A percentile compares a stretch with the other conserved stretches of the same genome.
Evolutionary conservation across 1,284 basidiomycete species (phyloP).

Genomic region (Thecaphora thlaspeos): DNA sequence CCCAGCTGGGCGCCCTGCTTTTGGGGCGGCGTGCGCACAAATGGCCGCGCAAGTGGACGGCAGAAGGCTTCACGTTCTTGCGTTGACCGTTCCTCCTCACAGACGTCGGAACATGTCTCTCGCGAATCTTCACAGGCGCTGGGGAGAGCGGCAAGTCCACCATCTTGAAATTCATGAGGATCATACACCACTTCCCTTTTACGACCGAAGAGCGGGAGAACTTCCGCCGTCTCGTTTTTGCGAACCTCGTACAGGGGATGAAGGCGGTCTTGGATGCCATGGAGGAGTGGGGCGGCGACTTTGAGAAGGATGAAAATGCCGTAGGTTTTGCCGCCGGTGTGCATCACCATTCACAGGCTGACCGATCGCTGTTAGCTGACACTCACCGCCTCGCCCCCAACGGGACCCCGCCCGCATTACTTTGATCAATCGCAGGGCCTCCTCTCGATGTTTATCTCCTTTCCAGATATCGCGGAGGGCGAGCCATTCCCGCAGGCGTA

Average conservation of each 20-base stretch:
- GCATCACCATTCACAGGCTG: too few relatives aligned
- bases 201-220: constrained; percentile 71
- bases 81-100: too few relatives aligned
- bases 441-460: constrained; percentile 39
- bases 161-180: constrained; percentile 86
- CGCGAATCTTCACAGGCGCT: constrained; percentile 62
- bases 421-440: constrained; percentile 7
- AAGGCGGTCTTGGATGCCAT: constrained; percentile 79
- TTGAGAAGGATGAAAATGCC: constrained; percentile 62
- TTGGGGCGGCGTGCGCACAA: too few relatives aligned
- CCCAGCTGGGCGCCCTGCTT: too few relatives aligned
- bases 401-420: too few relatives aligned
- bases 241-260: constrained; percentile 83
- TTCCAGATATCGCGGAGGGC: constrained; percentile 65
- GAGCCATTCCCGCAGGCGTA: constrained; percentile 73
- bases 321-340: background rate
- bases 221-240: constrained; percentile 79
- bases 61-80: too few relatives aligned
- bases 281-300: constrained; percentile 78
- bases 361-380: too few relatives aligned
- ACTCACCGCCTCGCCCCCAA: too few relatives aligned
- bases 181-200: constrained; percentile 79
- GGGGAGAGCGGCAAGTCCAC: constrained; percentile 93
- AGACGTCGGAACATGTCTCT: too few relatives aligned
- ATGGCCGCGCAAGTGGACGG: too few relatives aligned